A percentile compares a stretch with the other conserved stretches of the same genome.
These are phyloP conservation scores for Candida schatavii DNA, from an alignment of 805 yeast genomes.

Conservation along the genomic window DNA sequence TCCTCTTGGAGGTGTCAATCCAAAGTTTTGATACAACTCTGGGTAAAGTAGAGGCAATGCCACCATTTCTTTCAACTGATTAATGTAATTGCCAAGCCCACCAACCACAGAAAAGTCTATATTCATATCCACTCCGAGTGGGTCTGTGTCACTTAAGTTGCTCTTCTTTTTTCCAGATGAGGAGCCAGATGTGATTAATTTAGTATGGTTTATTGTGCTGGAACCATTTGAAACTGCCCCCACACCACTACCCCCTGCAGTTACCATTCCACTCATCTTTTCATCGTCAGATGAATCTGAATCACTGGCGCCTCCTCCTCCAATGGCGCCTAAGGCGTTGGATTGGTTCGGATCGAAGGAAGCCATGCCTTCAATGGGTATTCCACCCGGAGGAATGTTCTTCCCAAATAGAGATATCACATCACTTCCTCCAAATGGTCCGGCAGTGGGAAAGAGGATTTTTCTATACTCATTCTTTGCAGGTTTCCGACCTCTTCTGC, in stretches of 20 bases:
- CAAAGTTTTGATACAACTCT: constrained; percentile 84
- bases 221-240: constrained; percentile 12
- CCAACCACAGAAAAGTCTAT: constrained; percentile 85
- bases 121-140: constrained; percentile 84
- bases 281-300: constrained; percentile 67
- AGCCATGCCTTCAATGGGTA: constrained; percentile 35
- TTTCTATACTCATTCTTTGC: constrained; percentile 52
- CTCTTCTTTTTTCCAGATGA: constrained; percentile 46
- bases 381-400: constrained; percentile 52
- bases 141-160: constrained; percentile 84
- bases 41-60: constrained; percentile 91
- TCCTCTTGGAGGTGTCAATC: constrained; percentile 95
- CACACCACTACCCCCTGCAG: constrained; percentile 41
- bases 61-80: constrained; percentile 95
- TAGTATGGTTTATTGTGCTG: constrained; percentile 21
- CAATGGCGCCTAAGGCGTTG: constrained; percentile 24
- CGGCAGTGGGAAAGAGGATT: constrained; percentile 87
- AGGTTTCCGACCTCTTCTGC: constrained; percentile 36
- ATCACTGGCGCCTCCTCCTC: constrained; percentile 41
- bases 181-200: constrained; percentile 31
- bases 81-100: constrained; percentile 85
- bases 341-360: not conserved
- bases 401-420: constrained; percentile 79
- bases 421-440: constrained; percentile 97
- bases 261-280: constrained; percentile 43